Percentiles rank a stretch among this genome's conserved stretches.
Evolutionary conservation across 139 green algal genomes (phyloP).

Genomic region (Gonium pectorale): DNA sequence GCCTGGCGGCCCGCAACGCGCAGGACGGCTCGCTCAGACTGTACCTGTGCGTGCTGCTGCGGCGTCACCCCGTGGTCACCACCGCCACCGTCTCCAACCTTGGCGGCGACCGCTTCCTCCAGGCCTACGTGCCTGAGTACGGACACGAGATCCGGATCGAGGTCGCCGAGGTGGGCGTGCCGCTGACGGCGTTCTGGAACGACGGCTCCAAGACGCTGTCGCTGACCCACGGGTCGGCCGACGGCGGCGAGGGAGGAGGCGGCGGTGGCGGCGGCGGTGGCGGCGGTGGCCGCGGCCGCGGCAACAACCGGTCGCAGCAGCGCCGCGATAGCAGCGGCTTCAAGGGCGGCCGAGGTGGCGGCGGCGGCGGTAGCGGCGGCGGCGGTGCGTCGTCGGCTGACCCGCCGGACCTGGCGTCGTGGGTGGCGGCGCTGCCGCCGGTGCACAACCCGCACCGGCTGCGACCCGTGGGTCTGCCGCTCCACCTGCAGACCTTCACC

Average conservation of each 20-base stretch:
- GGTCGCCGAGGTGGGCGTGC: constrained; percentile 42
- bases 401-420: constrained; percentile 15
- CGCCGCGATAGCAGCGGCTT: background rate
- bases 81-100: constrained; percentile 51
- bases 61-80: constrained; percentile 56
- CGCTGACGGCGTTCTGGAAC: constrained; percentile 22
- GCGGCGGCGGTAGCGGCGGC: background rate
- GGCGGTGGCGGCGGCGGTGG: background rate
- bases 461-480: constrained; percentile 45
- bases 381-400: background rate
- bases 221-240: constrained; percentile 5
- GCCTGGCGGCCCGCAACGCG: constrained; percentile 54
- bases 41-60: constrained; percentile 86
- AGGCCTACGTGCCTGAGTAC: constrained; percentile 81
- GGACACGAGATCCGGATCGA: constrained; percentile 52
- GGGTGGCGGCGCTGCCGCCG: constrained; percentile 36
- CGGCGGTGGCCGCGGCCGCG: background rate
- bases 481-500: constrained; percentile 35
- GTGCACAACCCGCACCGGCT: constrained; percentile 53
- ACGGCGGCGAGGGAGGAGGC: background rate
- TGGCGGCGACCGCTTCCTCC: constrained; percentile 81
- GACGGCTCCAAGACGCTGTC: constrained; percentile 31
- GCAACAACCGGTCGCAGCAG: too few relatives aligned
- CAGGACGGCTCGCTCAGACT: constrained; percentile 82
- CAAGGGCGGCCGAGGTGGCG: background rate